Evolutionary conservation across 2,329 filamentous ascomycete species (phyloP).

Genomic region (Tolypocladium cylindrosporum): DNA sequence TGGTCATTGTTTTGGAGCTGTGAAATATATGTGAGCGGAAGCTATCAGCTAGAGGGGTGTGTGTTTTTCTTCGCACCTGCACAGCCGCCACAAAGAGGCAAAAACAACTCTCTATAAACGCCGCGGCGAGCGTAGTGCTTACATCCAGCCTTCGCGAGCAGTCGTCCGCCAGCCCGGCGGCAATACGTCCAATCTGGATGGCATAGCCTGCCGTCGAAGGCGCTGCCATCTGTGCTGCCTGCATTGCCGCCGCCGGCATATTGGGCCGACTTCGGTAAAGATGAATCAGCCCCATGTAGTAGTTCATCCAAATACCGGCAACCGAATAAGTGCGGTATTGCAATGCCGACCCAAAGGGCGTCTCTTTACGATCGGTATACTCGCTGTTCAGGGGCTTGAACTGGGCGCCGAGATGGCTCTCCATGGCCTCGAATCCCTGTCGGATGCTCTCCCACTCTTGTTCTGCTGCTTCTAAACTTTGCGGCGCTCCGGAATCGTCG

Average conservation of each 20-base stretch:
- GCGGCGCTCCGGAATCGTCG: conserved; percentile 50
- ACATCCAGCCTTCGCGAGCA: conserved; percentile 45
- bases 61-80: conserved; percentile 33
- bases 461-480: conserved; percentile 58
- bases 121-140: conserved; percentile 68
- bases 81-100: conserved; percentile 81
- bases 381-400: conserved; percentile 70
- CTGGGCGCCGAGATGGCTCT: conserved; percentile 55
- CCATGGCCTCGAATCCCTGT: conserved; percentile 58
- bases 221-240: conserved; percentile 72
- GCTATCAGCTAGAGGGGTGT: neutral
- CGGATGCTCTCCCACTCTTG: conserved; percentile 71
- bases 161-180: conserved; percentile 57
- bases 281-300: conserved; percentile 75
- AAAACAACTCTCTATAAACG: conserved; percentile 73
- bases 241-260: conserved; percentile 86
- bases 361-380: conserved; percentile 44
- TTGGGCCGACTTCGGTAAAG: conserved; percentile 74
- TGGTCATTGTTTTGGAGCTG: conserved; percentile 50
- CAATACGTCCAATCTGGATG: conserved; percentile 68
- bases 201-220: conserved; percentile 61
- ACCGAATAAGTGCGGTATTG: conserved; percentile 84
- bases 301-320: conserved; percentile 77
- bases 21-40: neutral
- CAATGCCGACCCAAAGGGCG: conserved; percentile 74